phyloP scores from a whole-genome alignment of 2,329 filamentous ascomycete species.

The Waltergamsia citrina region DNA sequence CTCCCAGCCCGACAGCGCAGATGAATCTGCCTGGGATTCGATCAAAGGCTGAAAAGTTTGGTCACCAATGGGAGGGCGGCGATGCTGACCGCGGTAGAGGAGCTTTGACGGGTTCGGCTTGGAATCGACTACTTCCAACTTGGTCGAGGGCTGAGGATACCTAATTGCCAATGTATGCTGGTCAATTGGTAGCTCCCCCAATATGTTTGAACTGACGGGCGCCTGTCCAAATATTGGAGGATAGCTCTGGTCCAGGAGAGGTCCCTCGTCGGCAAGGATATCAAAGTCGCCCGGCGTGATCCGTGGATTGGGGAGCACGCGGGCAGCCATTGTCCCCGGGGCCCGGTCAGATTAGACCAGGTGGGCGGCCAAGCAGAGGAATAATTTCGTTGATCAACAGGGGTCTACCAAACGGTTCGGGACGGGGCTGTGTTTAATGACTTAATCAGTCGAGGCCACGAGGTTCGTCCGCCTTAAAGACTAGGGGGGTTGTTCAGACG shows the following conservation, averaged over 20 bases:
- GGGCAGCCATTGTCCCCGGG: too few species aligned
- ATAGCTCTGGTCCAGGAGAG: background rate
- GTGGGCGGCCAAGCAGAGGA: conserved; percentile 1
- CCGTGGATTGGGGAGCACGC: background rate
- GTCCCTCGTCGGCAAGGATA: conserved; percentile 3
- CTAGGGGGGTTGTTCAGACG: too few species aligned
- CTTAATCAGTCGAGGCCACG: background rate
- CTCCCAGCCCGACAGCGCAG: too few species aligned
- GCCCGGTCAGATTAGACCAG: too few species aligned
- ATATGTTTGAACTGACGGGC: background rate
- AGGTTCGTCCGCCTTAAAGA: too few species aligned
- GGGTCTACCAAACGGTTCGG: background rate
- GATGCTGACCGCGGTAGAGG: background rate
- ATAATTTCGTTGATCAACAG: conserved; percentile 5
- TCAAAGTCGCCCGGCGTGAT: conserved; percentile 1
- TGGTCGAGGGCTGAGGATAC: background rate
- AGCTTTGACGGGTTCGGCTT: background rate
- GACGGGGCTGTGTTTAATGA: background rate
- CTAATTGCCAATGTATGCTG: background rate
- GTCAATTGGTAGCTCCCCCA: conserved; percentile 3
- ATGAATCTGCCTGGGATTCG: background rate
- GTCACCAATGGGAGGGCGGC: background rate
- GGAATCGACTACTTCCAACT: background rate
- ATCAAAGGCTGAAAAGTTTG: background rate
- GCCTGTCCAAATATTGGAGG: background rate